A percentile compares a stretch with the other conserved stretches of the same genome.
Conservation (phyloP, 2,329 filamentous ascomycete species). For the Elsinoe arachidis region DNA sequence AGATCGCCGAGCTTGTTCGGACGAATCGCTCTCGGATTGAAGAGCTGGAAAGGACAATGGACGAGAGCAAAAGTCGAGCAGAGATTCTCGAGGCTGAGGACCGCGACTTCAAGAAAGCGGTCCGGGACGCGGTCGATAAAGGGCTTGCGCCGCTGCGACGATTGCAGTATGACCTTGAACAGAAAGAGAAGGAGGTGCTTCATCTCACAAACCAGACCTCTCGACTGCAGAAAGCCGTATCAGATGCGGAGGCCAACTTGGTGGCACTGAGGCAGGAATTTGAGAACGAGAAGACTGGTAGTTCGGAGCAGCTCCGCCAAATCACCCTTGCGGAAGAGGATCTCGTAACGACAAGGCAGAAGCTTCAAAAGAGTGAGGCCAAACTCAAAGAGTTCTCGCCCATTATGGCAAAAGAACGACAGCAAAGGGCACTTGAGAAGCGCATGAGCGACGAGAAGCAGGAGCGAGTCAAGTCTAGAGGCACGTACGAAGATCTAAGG, state of each 20-base stretch:
- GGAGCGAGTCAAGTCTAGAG: neutral
- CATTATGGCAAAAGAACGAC: no score
- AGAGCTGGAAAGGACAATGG: neutral
- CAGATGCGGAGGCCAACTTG: neutral
- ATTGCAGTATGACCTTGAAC: neutral
- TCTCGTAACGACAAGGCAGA: no score
- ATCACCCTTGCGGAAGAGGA: no score
- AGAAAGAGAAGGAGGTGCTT: neutral
- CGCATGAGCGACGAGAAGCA: neutral
- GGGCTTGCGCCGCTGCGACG: neutral
- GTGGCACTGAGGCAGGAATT: neutral
- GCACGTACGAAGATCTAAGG: neutral
- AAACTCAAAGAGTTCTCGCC: no score
- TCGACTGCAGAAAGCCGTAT: neutral
- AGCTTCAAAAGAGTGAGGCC: no score
- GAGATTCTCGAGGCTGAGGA: neutral
- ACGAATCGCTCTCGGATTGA: neutral
- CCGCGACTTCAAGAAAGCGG: neutral
- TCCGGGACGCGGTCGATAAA: neutral
- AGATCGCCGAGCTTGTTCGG: neutral
- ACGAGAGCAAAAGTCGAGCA: neutral
- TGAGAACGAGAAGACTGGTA: neutral
- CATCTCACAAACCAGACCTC: neutral
- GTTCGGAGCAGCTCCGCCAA: no score
- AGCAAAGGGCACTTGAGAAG: neutral